Evolutionary conservation across 495 filamentous ascomycete genomes (phyloP).

Genomic region (Xylaria longipes): DNA sequence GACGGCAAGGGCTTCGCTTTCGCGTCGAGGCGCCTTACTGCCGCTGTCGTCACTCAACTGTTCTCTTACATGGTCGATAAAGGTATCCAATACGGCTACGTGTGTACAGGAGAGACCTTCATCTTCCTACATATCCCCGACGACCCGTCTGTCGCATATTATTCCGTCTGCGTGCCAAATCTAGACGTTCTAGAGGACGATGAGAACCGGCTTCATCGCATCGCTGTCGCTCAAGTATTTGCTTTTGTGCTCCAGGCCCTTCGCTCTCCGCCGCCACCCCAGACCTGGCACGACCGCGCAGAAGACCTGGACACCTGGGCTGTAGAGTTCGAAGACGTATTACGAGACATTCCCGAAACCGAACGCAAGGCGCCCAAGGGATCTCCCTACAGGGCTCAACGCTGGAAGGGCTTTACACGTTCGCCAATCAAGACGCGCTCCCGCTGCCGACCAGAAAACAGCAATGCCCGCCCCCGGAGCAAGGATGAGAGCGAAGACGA

Average conservation of each 20-base stretch:
- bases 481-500: slow-evolving; percentile 31
- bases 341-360: slow-evolving; percentile 40
- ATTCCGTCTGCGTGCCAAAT: slow-evolving; percentile 47
- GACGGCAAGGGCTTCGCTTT: slow-evolving; percentile 35
- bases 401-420: slow-evolving; percentile 37
- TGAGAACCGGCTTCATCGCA: slow-evolving; percentile 46
- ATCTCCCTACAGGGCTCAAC: slow-evolving; percentile 39
- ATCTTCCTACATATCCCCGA: slow-evolving; percentile 55
- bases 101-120: slow-evolving; percentile 54
- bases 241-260: slow-evolving; percentile 55
- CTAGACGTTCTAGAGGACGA: slow-evolving; percentile 46
- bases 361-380: slow-evolving; percentile 36
- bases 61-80: slow-evolving; percentile 58
- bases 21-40: slow-evolving; percentile 36
- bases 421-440: slow-evolving; percentile 40
- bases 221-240: slow-evolving; percentile 54
- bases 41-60: slow-evolving; percentile 53
- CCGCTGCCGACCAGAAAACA: background rate
- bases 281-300: slow-evolving; percentile 48
- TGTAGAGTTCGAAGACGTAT: slow-evolving; percentile 46
- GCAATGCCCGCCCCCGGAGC: slow-evolving; percentile 5
- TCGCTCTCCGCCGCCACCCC: slow-evolving; percentile 38
- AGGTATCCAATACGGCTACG: slow-evolving; percentile 51
- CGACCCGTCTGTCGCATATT: slow-evolving; percentile 48
- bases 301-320: slow-evolving; percentile 43